Evolutionary conservation across 2,329 filamentous ascomycete genomes (phyloP), one percentile per base, ranked within the genome.

Genomic region (Cordyceps farinosa): DNA sequence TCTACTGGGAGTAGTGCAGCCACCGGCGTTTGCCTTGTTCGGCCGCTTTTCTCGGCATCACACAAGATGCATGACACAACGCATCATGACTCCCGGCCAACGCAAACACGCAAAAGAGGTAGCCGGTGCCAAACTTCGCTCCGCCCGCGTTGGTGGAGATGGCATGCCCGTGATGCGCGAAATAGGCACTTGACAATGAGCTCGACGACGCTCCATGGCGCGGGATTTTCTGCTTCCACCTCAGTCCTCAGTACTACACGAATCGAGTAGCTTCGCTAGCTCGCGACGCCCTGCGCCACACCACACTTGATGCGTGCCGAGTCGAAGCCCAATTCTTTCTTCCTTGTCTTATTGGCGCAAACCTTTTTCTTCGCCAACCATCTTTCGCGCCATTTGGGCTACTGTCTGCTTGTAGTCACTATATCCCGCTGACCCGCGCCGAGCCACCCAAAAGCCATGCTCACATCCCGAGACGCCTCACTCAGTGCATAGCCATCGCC

Each of bases 41-140:
- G 40, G 36, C 53, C 40, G 29, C 40, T 32, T 45, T 40, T 45
- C 27, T 56, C 48, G 22, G 45, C 22, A 40, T 3, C 5, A 54
- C 36, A 8, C 40, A 15, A 44, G 40, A 22, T 17, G 48, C 36
- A 40, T 11, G 22, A 29, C 22, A 38, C 9, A 4, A 52, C 27
- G 29, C 38, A 50, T 59, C 56, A 56, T 30, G 56, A 59, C 22
- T 40, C 34, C 51, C 10, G 34, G 38, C 17, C 45, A 59, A 59
- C 56, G 27, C 40, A 30, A 32, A 42, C 10, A 27, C 42, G 27
- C 27, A 30, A 51, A 15, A 40, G 13, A 5, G 9, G 9, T 40
- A 11, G 38, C 13, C 10, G 13, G 3, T 40, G 9, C 38, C 38
- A 40, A 40, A 40, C 27, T 10, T 32, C 47, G 47, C 47, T 30